Percentiles rank a stretch among this genome's conserved stretches.
phyloP scores from a whole-genome alignment of 1,284 basidiomycete genomes.

The Ustilago bromivora region DNA sequence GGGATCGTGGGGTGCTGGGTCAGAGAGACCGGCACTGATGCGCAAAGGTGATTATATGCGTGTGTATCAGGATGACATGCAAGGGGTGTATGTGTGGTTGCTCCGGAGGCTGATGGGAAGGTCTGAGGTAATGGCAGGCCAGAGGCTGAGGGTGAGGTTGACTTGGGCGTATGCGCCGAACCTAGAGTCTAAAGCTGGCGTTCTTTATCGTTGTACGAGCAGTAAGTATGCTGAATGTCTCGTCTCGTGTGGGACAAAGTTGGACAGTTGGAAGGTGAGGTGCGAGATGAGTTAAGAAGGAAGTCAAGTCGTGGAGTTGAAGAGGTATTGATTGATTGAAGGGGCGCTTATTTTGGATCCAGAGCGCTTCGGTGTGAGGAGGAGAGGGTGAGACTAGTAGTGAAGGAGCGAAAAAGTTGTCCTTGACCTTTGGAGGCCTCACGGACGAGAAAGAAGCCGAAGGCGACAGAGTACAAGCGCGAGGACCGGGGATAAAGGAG shows the following conservation, averaged over 20 bases:
- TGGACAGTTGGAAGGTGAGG: not conserved
- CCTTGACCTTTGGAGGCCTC: not conserved
- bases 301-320: not conserved
- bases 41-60: slow-evolving; percentile 23
- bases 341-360: slow-evolving; percentile 15
- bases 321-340: slow-evolving; percentile 8
- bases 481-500: not conserved
- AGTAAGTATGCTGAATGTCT: not conserved
- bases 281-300: not conserved
- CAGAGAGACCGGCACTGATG: slow-evolving; percentile 10
- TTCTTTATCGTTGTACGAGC: not conserved
- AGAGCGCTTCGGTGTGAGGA: not conserved
- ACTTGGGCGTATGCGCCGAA: not conserved
- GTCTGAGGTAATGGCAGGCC: not conserved
- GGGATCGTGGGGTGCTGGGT: not conserved
- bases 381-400: not conserved
- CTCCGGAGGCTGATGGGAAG: not conserved
- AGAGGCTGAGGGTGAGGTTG: not conserved
- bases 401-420: not conserved
- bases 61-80: slow-evolving; percentile 14
- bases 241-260: not conserved
- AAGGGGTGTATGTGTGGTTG: slow-evolving; percentile 2
- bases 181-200: not conserved
- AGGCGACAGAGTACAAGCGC: not conserved
- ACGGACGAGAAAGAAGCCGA: not conserved